phyloP scores from a whole-genome alignment of 2,329 filamentous ascomycete genomes.

The Helotiales sp. region DNA sequence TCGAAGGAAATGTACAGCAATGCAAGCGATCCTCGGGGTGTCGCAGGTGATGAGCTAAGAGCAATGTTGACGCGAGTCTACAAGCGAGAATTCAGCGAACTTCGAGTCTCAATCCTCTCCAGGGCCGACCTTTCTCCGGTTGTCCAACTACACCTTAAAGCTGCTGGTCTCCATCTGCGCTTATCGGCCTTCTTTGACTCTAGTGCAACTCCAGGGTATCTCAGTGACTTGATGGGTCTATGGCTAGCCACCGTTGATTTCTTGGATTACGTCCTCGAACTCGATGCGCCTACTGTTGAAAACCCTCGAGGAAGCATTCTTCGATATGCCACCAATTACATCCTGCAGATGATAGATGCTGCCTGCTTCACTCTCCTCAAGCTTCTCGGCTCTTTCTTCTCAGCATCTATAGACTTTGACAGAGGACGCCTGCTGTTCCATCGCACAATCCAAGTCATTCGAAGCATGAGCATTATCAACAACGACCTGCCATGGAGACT shows the following conservation, averaged over 20 bases:
- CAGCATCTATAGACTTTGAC: conserved; percentile 71
- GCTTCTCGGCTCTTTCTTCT: conserved; percentile 77
- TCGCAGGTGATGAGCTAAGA: conserved; percentile 69
- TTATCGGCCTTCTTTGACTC: conserved; percentile 83
- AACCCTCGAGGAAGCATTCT: conserved; percentile 54
- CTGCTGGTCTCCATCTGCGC: conserved; percentile 75
- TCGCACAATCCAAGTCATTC: conserved; percentile 70
- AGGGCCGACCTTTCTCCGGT: conserved; percentile 60
- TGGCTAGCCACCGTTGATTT: conserved; percentile 75
- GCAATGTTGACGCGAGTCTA: conserved; percentile 71
- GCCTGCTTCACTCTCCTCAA: conserved; percentile 79
- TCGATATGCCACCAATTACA: conserved; percentile 73
- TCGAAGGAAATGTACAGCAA: conserved; percentile 82
- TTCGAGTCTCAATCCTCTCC: conserved; percentile 64
- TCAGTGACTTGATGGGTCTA: conserved; percentile 75
- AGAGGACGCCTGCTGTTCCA: conserved; percentile 73
- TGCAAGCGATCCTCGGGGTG: conserved; percentile 72
- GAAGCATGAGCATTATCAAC: conserved; percentile 73
- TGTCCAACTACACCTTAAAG: conserved; percentile 70
- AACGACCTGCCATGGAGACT: conserved; percentile 82
- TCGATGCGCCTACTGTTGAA: conserved; percentile 57
- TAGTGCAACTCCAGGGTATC: conserved; percentile 71
- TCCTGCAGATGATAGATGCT: conserved; percentile 85
- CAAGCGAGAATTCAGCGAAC: conserved; percentile 66
- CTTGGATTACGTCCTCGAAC: conserved; percentile 62